These are phyloP conservation scores for Tetrahymena malaccensis DNA, from an alignment of 73 alveolate species.

Conservation along the genomic window DNA sequence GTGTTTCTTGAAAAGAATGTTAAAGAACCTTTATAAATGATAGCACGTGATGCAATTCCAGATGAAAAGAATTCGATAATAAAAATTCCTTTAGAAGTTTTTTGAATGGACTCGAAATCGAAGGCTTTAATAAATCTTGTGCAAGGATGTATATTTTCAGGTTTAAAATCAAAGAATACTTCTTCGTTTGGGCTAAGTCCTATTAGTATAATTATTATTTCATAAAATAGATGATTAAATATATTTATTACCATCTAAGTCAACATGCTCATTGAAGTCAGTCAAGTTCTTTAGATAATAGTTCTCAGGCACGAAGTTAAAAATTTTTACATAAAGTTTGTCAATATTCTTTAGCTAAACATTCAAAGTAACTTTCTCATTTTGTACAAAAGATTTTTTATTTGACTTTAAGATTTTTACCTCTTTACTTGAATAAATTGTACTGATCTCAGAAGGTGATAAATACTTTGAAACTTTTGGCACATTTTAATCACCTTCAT, in stretches of 20 bases:
- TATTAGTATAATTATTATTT: background rate
- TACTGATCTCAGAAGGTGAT: background rate
- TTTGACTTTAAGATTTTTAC: conserved; percentile 42
- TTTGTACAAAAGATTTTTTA: conserved; percentile 38
- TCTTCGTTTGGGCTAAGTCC: conserved; percentile 74
- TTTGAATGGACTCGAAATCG: conserved; percentile 28
- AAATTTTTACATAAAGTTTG: conserved; percentile 53
- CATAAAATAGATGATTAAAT: background rate
- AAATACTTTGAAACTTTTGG: background rate
- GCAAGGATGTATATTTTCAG: conserved; percentile 52
- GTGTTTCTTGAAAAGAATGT: conserved; percentile 59
- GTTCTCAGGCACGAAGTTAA: conserved; percentile 65
- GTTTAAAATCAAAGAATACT: conserved; percentile 34
- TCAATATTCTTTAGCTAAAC: conserved; percentile 64
- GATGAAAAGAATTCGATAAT: conserved; percentile 74
- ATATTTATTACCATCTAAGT: conserved; percentile 44
- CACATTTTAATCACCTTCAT: background rate
- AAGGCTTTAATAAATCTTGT: conserved; percentile 42
- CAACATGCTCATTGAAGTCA: conserved; percentile 45
- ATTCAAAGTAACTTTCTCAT: conserved; percentile 56
- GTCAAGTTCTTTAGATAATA: conserved; percentile 50
- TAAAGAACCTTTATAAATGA: conserved; percentile 75
- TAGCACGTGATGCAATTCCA: conserved; percentile 70
- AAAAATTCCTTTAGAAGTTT: conserved; percentile 67
- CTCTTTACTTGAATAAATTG: background rate